Conservation (phyloP, 352 stramenopile genomes). For the Aphanomyces euteiches region DNA sequence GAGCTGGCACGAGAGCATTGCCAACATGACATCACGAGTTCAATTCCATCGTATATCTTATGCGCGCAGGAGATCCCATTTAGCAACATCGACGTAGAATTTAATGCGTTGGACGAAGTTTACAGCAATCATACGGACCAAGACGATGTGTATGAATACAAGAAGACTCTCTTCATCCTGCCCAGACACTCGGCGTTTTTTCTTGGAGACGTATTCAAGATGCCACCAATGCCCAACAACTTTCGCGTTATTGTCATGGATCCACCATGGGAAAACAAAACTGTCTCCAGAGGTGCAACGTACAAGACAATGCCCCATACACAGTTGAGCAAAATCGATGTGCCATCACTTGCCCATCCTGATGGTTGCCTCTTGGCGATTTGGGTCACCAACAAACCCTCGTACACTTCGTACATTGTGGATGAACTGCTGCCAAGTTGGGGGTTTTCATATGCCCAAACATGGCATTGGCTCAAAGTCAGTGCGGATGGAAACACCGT, state of each 20-base stretch:
- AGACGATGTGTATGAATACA: not conserved
- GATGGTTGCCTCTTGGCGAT: conserved; percentile 55
- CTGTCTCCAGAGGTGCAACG: conserved; percentile 46
- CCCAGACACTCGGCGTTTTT: conserved; percentile 33
- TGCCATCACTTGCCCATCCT: conserved; percentile 36
- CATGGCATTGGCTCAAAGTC: conserved; percentile 77
- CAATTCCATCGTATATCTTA: not conserved
- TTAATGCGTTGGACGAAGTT: conserved; percentile 13
- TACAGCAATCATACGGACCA: not conserved
- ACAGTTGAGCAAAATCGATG: conserved; percentile 49
- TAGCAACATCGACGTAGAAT: not conserved
- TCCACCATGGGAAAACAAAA: conserved; percentile 77
- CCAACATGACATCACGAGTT: not conserved
- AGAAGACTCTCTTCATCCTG: conserved; percentile 29
- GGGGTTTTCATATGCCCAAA: conserved; percentile 56
- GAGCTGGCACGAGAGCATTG: not conserved
- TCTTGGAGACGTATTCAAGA: conserved; percentile 29
- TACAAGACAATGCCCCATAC: conserved; percentile 64
- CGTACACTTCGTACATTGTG: conserved; percentile 54
- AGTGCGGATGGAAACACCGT: conserved; percentile 52
- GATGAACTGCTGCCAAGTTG: conserved; percentile 52
- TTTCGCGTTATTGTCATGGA: conserved; percentile 62
- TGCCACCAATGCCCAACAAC: not conserved
- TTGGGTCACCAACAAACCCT: conserved; percentile 70
- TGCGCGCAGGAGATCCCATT: too few species aligned